These are phyloP conservation scores for Vaccinium macrocarpon DNA, from an alignment of 148 eudicot genomes.

Conservation along the genomic window DNA sequence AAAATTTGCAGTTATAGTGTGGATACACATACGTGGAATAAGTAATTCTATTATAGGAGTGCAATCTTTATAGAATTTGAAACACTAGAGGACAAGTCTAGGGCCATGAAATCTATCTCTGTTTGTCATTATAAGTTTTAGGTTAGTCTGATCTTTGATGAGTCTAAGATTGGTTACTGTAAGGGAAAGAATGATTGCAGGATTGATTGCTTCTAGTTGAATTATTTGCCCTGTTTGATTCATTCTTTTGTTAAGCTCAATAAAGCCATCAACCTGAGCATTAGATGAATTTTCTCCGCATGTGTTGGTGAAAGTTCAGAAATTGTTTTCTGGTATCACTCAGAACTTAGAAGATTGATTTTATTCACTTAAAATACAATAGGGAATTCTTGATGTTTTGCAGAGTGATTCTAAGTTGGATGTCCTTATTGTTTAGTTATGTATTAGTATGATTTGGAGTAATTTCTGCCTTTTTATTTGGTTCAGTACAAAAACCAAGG, in stretches of 20 bases:
- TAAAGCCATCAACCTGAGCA: not conserved
- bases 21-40: not conserved
- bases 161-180: not conserved
- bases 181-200: not conserved
- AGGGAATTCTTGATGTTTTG: not conserved
- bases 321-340: not conserved
- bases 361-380: not conserved
- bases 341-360: not conserved
- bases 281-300: not conserved
- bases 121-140: not conserved
- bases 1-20: not conserved
- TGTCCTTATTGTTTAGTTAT: not conserved
- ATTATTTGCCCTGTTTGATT: not conserved
- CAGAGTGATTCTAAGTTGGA: not conserved
- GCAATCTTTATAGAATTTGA: no score
- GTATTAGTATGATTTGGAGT: not conserved
- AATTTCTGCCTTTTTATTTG: not conserved
- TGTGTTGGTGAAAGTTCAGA: not conserved
- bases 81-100: no score
- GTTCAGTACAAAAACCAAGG: slow-evolving; percentile 75
- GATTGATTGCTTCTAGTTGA: not conserved
- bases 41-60: no score
- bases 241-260: not conserved
- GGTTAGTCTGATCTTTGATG: not conserved
- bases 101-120: not conserved